Base-by-base conservation (phyloP, 805 yeast genomes). In the Kurtzmaniella cleridarum region DNA sequence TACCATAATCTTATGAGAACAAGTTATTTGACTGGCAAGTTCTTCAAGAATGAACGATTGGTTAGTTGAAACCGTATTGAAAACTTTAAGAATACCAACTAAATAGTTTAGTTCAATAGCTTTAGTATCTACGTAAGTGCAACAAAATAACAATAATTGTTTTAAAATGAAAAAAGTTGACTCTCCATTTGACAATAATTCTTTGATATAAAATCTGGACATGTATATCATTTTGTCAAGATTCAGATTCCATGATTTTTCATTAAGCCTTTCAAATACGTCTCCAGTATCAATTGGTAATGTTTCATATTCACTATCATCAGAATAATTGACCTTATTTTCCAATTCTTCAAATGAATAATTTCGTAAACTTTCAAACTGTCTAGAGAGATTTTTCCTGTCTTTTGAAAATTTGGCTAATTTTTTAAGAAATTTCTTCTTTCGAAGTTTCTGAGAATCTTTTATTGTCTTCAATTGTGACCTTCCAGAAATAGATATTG, bases 161-260 rank as follows among this genome's bases (percentile, higher is more conserved):
- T 55, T 56, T 16, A 50, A 44, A 15, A 63, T 52, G 35, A 41
- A 51, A 6, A 43, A 27, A 1, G 59, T 57, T 6, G 66, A 48
- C 35, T 61, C 67, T 1, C 66, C 68, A 4, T 38, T 38, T 14
- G 48, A 34, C n/a, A 62, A 38, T 10, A 63, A 46, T 27, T 39
- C 34, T 3, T 49, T 28, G 3, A 54, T 26, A 9, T 50, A 45
- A 34, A 46, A 45, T 1, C 46, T 38, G 1, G 65, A 48, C 2
- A 46, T 34, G 3, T 47, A 24, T 3, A 37, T 34, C 16, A 43
- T 43, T 13, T 39, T 35, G 6, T 33, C 32, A 5, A 35, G 8
- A 14, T 43, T 33, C 16, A 37, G 23, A 0, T 42, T 35, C 2
- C 31, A 26, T 16, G 32, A 16, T 6, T 31, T 34, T 3, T 32